Conservation (phyloP, 768 basidiomycete genomes). For the Royoungia palumana region DNA sequence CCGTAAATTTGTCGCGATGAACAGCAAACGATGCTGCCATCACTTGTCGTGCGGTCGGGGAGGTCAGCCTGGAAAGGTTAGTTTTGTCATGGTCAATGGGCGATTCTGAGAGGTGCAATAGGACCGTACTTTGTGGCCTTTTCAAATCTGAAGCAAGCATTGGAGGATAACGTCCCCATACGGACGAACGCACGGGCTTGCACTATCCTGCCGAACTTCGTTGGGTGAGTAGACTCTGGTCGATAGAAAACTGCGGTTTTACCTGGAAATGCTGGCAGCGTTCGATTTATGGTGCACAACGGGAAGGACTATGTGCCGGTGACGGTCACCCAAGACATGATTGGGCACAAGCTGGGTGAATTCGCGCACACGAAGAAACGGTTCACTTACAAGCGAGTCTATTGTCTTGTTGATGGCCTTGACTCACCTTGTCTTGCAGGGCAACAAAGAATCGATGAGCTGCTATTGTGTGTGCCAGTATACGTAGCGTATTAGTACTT, state of each 20-base stretch:
- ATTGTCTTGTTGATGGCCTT: not conserved
- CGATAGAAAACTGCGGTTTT: not conserved
- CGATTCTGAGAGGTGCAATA: slow-evolving; percentile 27
- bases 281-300: slow-evolving; percentile 92
- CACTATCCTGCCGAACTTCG: slow-evolving; percentile 93
- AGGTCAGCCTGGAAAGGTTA: slow-evolving; percentile 86
- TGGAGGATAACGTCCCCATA: slow-evolving; percentile 80
- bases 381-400: slow-evolving; percentile 78
- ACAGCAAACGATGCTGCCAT: slow-evolving; percentile 53
- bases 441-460: slow-evolving; percentile 39
- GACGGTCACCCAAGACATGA: slow-evolving; percentile 92
- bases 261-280: slow-evolving; percentile 37
- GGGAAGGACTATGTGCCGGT: slow-evolving; percentile 89
- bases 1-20: not conserved
- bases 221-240: slow-evolving; percentile 64
- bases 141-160: slow-evolving; percentile 78
- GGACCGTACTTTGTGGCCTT: slow-evolving; percentile 96
- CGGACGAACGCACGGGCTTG: slow-evolving; percentile 85
- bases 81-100: not conserved
- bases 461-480: too few relatives aligned
- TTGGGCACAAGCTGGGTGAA: slow-evolving; percentile 96
- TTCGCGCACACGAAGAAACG: slow-evolving; percentile 88
- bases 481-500: not conserved
- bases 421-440: slow-evolving; percentile 21
- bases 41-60: slow-evolving; percentile 55